Evolutionary conservation across 768 basidiomycete species (phyloP).

Genomic region (Leucocoprinus leucothites): DNA sequence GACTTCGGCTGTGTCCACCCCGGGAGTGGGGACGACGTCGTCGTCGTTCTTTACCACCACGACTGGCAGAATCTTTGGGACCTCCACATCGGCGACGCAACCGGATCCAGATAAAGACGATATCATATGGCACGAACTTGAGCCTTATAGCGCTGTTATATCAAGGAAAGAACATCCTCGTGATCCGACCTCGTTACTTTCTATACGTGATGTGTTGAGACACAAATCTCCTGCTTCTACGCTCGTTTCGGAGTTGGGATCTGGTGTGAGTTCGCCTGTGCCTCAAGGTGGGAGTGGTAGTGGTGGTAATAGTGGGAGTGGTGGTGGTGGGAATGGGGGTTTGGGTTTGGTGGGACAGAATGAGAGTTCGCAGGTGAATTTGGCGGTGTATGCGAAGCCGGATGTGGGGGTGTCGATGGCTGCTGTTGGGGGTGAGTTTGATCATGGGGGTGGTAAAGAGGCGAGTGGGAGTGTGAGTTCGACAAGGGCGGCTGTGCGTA

Average conservation of each 20-base stretch:
- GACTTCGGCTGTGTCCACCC: no score
- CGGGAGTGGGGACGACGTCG: conserved; percentile 6
- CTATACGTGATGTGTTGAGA: conserved; percentile 60
- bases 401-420: conserved; percentile 52
- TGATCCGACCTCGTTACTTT: conserved; percentile 54
- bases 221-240: conserved; percentile 40
- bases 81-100: conserved; percentile 29
- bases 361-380: conserved; percentile 18
- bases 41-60: conserved; percentile 50
- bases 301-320: conserved; percentile 6
- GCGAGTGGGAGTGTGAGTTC: neutral
- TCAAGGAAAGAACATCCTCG: conserved; percentile 61
- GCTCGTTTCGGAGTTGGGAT: conserved; percentile 9
- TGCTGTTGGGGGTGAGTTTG: conserved; percentile 47
- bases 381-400: conserved; percentile 53
- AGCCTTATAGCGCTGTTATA: conserved; percentile 57
- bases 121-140: conserved; percentile 57
- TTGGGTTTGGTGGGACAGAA: no score
- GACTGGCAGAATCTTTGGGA: conserved; percentile 45
- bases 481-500: conserved; percentile 22
- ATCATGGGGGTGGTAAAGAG: no score
- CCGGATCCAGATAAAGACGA: conserved; percentile 63
- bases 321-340: no score
- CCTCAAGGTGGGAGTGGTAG: neutral
- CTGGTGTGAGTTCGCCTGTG: neutral